These are phyloP conservation scores for Circinella umbellata DNA, from an alignment of 371 early-diverging fungal genomes.

Conservation along the genomic window DNA sequence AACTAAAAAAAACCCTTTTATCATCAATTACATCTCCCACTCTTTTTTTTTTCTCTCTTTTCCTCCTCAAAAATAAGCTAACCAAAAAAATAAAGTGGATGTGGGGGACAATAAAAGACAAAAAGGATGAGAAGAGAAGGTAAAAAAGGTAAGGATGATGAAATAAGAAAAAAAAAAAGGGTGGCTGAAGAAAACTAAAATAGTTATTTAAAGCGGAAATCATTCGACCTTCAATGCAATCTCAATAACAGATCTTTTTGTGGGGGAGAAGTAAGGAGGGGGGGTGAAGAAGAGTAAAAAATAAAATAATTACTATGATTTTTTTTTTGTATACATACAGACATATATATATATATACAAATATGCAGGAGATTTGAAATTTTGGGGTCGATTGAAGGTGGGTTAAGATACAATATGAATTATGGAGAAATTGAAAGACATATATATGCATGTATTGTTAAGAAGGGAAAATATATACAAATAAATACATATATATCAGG, in stretches of 20 bases:
- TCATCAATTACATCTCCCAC: no score
- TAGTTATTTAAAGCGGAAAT: neutral
- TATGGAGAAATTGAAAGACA: no score
- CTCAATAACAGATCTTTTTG: slow-evolving; percentile 1
- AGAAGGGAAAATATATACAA: no score
- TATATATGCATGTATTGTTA: no score
- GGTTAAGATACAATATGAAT: neutral
- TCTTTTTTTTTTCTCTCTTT: no score
- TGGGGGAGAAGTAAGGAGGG: neutral
- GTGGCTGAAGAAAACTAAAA: neutral
- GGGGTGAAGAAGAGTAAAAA: neutral
- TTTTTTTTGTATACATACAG: neutral
- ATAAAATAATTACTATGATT: neutral
- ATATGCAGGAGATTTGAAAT: slow-evolving; percentile 13
- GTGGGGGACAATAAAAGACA: no score
- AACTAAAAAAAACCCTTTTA: no score
- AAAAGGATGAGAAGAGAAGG: neutral
- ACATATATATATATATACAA: neutral
- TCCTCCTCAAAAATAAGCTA: no score
- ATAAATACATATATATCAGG: no score
- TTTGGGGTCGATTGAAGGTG: neutral
- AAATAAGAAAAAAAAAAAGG: neutral
- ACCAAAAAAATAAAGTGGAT: no score
- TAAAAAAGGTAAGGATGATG: neutral
- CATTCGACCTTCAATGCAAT: slow-evolving; percentile 5